These are phyloP conservation scores for Trichophyton schoenleinii DNA, from an alignment of 2,329 filamentous ascomycete genomes.

Conservation along the genomic window DNA sequence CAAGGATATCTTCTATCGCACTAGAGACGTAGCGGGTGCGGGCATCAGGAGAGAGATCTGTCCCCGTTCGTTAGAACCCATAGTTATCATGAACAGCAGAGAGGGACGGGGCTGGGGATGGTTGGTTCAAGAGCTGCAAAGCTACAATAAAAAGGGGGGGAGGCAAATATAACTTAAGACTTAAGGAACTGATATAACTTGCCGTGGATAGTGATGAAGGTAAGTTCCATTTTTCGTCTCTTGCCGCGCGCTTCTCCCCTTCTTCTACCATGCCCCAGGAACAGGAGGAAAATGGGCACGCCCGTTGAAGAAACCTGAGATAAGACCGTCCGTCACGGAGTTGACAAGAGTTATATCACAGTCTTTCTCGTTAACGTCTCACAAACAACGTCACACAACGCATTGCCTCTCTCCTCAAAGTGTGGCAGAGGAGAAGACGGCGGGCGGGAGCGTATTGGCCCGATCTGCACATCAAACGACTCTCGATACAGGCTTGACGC, in stretches of 20 bases:
- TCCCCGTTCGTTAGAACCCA: neutral
- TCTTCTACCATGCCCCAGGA: neutral
- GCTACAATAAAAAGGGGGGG: constrained; percentile 7
- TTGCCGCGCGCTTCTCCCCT: neutral
- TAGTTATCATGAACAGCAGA: neutral
- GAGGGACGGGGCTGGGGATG: constrained; percentile 11
- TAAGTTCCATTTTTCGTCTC: constrained; percentile 53
- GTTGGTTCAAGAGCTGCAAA: constrained; percentile 5
- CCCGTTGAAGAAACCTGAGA: neutral
- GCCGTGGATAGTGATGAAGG: constrained; percentile 88
- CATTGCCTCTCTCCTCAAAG: neutral
- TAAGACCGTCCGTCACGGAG: neutral
- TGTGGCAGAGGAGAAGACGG: neutral
- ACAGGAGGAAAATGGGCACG: neutral
- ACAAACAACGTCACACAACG: constrained; percentile 2
- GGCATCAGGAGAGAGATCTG: constrained; percentile 63
- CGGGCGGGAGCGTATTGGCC: neutral
- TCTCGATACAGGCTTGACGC: neutral
- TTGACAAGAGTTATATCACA: neutral
- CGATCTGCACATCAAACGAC: constrained; percentile 1
- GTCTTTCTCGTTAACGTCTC: neutral
- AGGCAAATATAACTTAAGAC: neutral
- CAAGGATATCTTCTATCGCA: constrained; percentile 70
- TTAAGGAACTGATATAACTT: constrained; percentile 26
- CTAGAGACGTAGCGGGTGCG: constrained; percentile 74